These are phyloP conservation scores for Lentinula detonsa DNA, from an alignment of 768 basidiomycete genomes.

Conservation along the genomic window DNA sequence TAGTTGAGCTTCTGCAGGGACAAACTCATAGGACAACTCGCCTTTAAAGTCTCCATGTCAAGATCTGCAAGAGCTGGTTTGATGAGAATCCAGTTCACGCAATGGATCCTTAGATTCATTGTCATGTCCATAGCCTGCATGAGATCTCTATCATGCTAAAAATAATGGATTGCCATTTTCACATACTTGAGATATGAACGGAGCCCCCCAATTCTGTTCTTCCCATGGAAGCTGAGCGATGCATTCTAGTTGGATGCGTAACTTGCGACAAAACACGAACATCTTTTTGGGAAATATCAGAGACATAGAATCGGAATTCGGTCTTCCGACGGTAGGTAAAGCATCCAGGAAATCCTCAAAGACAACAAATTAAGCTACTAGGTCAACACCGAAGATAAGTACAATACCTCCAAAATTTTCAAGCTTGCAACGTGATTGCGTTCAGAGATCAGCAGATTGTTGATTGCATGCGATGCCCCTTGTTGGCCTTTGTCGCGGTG, in stretches of 20 bases:
- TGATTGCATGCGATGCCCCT: not conserved
- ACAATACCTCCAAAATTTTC: slow-evolving; percentile 2
- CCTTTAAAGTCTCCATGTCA: slow-evolving; percentile 1
- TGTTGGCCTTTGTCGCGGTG: not conserved
- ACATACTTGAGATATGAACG: slow-evolving; percentile 5
- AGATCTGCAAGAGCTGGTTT: not conserved
- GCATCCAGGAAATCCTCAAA: not conserved
- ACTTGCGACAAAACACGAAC: slow-evolving; percentile 7
- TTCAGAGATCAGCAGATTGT: not conserved
- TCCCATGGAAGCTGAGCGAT: not conserved
- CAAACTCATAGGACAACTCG: not conserved
- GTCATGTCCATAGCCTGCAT: slow-evolving; percentile 3
- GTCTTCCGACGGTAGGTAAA: not conserved
- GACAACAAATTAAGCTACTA: not conserved
- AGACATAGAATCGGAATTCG: not conserved
- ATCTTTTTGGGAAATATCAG: slow-evolving; percentile 6
- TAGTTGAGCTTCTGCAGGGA: not conserved
- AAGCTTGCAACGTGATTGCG: not conserved
- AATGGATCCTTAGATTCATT: slow-evolving; percentile 5
- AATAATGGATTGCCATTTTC: not conserved
- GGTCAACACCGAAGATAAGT: not conserved
- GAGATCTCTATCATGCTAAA: not conserved
- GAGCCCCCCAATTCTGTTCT: slow-evolving; percentile 8
- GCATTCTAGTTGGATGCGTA: slow-evolving; percentile 5
- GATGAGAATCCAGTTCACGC: slow-evolving; percentile 2